phyloP scores from a whole-genome alignment of 306 rosid genomes.

The Citrullus colocynthis region DNA sequence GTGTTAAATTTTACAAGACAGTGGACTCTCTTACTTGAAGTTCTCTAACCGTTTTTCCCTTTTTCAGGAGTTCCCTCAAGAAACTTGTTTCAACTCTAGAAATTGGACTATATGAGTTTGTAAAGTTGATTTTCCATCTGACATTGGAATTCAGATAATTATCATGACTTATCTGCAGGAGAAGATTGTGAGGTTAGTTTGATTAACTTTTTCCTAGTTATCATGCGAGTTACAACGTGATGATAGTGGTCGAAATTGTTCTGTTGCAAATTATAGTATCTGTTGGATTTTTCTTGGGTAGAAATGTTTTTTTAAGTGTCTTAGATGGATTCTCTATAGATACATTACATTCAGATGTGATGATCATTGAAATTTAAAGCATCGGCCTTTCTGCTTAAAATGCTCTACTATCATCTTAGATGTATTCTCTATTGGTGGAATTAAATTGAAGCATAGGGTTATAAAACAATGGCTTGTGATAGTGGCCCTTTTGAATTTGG shows the following conservation, averaged over 20 bases:
- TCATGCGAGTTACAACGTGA: too few relatives aligned
- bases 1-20: neutral
- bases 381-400: neutral
- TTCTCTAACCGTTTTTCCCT: neutral
- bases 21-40: neutral
- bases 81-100: neutral
- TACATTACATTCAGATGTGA: neutral
- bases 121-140: neutral
- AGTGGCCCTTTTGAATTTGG: neutral
- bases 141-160: neutral
- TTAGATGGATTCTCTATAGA: neutral
- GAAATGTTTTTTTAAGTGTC: neutral
- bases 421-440: neutral
- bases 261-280: neutral
- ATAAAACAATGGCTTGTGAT: neutral
- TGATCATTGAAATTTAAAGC: neutral
- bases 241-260: neutral
- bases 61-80: slow-evolving; percentile 1
- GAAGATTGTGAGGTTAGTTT: slow-evolving; percentile 13
- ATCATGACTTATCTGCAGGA: slow-evolving; percentile 8
- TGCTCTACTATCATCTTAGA: neutral
- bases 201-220: neutral
- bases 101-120: neutral
- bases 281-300: neutral
- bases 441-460: neutral